Evolutionary conservation across 192 early-diverging fungal species (phyloP), one percentile per base, ranked within the genome.

Genomic region (Globomyces pollinis-pini): DNA sequence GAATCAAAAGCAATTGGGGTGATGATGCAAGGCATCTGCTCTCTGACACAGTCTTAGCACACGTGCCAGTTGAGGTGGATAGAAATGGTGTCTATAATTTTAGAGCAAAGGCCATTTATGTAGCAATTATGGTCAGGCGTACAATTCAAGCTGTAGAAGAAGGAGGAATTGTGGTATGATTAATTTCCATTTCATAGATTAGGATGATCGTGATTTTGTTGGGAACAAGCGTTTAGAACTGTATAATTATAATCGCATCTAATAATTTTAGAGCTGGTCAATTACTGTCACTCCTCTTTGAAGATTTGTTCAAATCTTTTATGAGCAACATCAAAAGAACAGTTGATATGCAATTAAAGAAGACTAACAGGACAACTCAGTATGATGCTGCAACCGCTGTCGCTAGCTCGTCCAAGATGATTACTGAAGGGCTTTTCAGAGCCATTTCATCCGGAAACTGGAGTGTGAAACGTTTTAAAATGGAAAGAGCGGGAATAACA

Each of bases 161-260:
- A 50, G 80, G 83, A 23, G 84, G 84, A 29, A 80, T 89, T 61
- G 85, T 91, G n/a, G n/a, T n/a, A n/a, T n/a, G n/a, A n/a, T n/a
- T n/a, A n/a, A n/a, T n/a, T n/a, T n/a, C n/a, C n/a, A n/a, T n/a
- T n/a, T n/a, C n/a, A n/a, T n/a, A n/a, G n/a, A n/a, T n/a, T n/a
- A n/a, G 0, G 95, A 98, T 69, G 93, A 98, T 76, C 86, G 92
- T 61, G 95, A 98, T 80, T 98, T 93, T 65, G 81, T 98, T 31
- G 95, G 95, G 60, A 98, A 98, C 81, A 98, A 98, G 72, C 83
- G 95, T 66, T 68, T 98, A 36, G 95, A 98, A 74, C 78, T 98
- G 87, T 89, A 71, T 16, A 3, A 12, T 71, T 81, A 72, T 2
- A 28, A 43, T 43, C n/a, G n/a, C n/a, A n/a, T n/a, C n/a, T n/a